Conservation (phyloP, 441 rosid genomes). For the Adansonia grandidieri region DNA sequence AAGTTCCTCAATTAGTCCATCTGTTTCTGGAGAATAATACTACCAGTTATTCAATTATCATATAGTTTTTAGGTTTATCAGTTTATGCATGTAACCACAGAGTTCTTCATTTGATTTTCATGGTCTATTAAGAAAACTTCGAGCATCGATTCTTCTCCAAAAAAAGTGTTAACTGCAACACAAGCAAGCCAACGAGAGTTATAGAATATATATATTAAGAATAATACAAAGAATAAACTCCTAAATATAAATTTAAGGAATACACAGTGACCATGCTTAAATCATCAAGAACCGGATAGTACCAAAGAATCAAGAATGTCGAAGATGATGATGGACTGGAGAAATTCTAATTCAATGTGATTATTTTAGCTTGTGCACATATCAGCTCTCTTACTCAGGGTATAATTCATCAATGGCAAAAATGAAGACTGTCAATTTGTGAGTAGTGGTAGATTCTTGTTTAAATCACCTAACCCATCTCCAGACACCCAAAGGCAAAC, state of each 20-base stretch:
- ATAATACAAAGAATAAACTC: slow-evolving; percentile 7
- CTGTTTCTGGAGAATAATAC: slow-evolving; percentile 17
- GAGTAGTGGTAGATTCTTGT: slow-evolving; percentile 10
- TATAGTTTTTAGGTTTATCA: not conserved
- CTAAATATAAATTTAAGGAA: slow-evolving; percentile 11
- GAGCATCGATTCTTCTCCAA: slow-evolving; percentile 33
- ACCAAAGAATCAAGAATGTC: not conserved
- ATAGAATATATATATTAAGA: not conserved
- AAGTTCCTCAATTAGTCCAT: slow-evolving; percentile 2
- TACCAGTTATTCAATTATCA: not conserved
- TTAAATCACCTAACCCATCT: not conserved
- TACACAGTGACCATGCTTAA: not conserved
- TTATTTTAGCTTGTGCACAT: slow-evolving; percentile 20
- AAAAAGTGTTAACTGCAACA: not conserved
- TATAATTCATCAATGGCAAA: slow-evolving; percentile 26
- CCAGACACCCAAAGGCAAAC: not conserved
- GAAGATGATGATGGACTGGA: slow-evolving; percentile 15
- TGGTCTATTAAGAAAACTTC: slow-evolving; percentile 5
- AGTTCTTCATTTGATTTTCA: not conserved
- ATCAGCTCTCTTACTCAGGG: slow-evolving; percentile 27
- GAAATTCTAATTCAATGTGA: slow-evolving; percentile 16
- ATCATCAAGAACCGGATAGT: not conserved
- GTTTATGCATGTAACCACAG: not conserved
- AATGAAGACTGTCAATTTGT: slow-evolving; percentile 3
- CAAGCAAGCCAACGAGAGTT: not conserved